A percentile compares a stretch with the other conserved stretches of the same genome.
These are phyloP conservation scores for Termitomyces sp. DNA, from an alignment of 768 basidiomycete species.

Conservation along the genomic window DNA sequence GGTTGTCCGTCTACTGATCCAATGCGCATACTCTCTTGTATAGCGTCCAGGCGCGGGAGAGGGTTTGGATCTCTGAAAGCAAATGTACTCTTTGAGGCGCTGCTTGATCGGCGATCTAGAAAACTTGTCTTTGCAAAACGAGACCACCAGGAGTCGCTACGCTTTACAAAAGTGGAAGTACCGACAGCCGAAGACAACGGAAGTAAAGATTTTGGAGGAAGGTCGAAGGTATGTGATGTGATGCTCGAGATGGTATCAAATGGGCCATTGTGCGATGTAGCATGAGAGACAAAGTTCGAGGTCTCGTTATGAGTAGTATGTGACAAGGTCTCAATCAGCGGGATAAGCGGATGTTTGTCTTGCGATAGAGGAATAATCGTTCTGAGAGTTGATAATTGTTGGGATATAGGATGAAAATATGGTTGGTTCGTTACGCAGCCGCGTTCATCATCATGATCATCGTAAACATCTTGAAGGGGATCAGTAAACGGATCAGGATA, in stretches of 20 bases:
- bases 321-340: constrained; percentile 37
- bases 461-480: constrained; percentile 28
- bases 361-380: constrained; percentile 32
- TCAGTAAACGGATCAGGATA: constrained; percentile 53
- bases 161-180: constrained; percentile 47
- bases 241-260: constrained; percentile 18
- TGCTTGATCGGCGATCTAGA: constrained; percentile 53
- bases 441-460: constrained; percentile 17
- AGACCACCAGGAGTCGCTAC: constrained; percentile 77
- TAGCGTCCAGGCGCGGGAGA: constrained; percentile 58
- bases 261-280: constrained; percentile 26
- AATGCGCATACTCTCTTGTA: constrained; percentile 50
- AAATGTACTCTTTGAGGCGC: constrained; percentile 29
- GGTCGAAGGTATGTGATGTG: constrained; percentile 28
- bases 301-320: constrained; percentile 29
- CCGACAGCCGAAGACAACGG: constrained; percentile 39
- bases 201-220: constrained; percentile 24
- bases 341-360: constrained; percentile 31
- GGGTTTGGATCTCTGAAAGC: constrained; percentile 83
- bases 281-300: constrained; percentile 23
- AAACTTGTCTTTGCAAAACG: constrained; percentile 67
- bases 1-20: constrained; percentile 15
- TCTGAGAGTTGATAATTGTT: constrained; percentile 24
- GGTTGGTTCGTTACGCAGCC: constrained; percentile 3
- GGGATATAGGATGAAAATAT: constrained; percentile 12